These are phyloP conservation scores for Phytophthora pistaciae DNA, from an alignment of 352 stramenopile species.

Conservation along the genomic window DNA sequence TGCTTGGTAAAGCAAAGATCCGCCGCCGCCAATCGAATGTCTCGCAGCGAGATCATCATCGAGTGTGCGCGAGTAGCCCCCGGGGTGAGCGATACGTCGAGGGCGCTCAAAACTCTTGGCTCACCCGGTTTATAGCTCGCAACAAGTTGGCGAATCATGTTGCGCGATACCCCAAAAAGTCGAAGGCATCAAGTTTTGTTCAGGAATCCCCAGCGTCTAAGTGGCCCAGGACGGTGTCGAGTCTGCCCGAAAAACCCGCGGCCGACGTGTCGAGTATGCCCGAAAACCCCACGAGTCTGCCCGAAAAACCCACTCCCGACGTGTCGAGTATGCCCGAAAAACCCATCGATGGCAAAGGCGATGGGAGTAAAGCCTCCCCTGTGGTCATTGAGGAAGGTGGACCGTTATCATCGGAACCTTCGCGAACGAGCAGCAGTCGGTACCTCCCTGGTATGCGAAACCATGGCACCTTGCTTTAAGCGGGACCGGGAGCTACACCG, in stretches of 20 bases:
- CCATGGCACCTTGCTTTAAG: neutral
- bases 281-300: too few species aligned
- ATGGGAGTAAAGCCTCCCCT: neutral
- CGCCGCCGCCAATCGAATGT: neutral
- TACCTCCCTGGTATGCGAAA: neutral
- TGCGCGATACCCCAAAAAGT: neutral
- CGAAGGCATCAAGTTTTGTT: neutral
- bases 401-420: neutral
- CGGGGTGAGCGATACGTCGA: neutral
- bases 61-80: neutral
- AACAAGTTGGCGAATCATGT: neutral
- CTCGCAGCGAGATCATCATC: neutral
- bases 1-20: neutral
- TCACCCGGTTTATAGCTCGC: neutral
- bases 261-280: neutral
- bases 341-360: too few species aligned
- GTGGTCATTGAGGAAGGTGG: neutral
- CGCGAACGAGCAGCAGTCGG: neutral
- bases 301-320: too few species aligned
- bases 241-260: neutral
- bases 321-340: too few species aligned
- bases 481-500: neutral
- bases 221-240: neutral
- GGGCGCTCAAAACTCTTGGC: neutral
- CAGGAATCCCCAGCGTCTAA: neutral